These are phyloP conservation scores for Rhododendron williamsianum DNA, from an alignment of 148 eudicot genomes.

Conservation along the genomic window DNA sequence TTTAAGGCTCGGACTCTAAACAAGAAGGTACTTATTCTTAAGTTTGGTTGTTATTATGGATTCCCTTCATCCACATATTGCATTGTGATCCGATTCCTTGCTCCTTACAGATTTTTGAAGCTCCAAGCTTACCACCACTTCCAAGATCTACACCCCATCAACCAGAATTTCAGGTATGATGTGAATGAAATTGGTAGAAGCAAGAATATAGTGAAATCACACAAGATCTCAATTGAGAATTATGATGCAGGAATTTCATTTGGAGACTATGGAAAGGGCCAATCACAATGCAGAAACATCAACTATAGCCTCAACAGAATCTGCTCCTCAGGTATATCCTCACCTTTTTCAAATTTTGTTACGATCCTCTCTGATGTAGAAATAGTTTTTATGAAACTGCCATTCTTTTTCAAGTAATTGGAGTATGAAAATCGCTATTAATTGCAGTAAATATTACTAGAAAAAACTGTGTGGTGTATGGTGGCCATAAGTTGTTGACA, in stretches of 20 bases:
- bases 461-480: background rate
- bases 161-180: conserved; percentile 70
- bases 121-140: conserved; percentile 57
- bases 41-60: background rate
- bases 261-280: conserved; percentile 84
- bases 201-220: background rate
- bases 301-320: conserved; percentile 61
- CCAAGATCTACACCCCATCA: conserved; percentile 68
- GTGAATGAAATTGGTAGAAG: background rate
- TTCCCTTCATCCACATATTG: background rate
- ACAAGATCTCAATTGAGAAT: too few relatives aligned
- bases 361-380: background rate
- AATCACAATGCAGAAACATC: conserved; percentile 65
- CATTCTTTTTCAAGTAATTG: background rate
- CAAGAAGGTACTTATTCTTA: conserved; percentile 51
- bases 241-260: conserved; percentile 58
- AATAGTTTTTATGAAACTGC: background rate
- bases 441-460: background rate
- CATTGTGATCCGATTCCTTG: conserved; percentile 5
- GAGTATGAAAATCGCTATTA: too few relatives aligned
- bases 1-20: conserved; percentile 88
- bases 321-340: conserved; percentile 33
- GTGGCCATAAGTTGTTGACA: too few relatives aligned
- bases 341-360: background rate
- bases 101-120: conserved; percentile 61